phyloP scores from a whole-genome alignment of 371 early-diverging fungal genomes.

The Saksenaea vasiformis region DNA sequence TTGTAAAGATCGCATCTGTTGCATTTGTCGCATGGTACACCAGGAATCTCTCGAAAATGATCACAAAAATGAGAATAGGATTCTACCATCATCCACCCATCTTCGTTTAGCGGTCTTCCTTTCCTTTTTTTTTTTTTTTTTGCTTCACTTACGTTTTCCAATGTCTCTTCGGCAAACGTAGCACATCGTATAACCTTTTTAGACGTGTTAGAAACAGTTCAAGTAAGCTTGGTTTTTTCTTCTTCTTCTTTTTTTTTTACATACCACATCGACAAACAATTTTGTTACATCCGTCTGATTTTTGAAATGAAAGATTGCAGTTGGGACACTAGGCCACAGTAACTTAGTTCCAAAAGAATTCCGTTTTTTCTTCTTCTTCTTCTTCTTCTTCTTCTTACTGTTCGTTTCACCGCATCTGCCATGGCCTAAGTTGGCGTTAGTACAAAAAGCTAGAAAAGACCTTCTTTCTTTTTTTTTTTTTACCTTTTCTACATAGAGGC shows the following conservation, averaged over 20 bases:
- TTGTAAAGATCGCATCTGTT: slow-evolving; percentile 64
- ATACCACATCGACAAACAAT: slow-evolving; percentile 65
- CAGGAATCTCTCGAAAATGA: slow-evolving; percentile 61
- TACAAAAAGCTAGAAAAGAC: neutral
- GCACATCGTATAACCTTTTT: slow-evolving; percentile 61
- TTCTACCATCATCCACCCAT: slow-evolving; percentile 28
- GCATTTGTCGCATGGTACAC: slow-evolving; percentile 53
- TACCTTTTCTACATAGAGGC: slow-evolving; percentile 62
- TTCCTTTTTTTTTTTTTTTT: neutral
- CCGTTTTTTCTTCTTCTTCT: too few relatives aligned
- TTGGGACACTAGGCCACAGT: slow-evolving; percentile 55
- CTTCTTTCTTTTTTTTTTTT: neutral
- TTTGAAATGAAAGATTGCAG: slow-evolving; percentile 62
- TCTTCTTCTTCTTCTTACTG: slow-evolving; percentile 38
- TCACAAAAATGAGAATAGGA: slow-evolving; percentile 67
- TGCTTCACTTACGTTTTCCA: slow-evolving; percentile 13
- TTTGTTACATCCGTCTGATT: slow-evolving; percentile 71
- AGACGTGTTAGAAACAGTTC: neutral
- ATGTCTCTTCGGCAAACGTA: slow-evolving; percentile 65
- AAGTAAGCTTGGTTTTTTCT: too few relatives aligned
- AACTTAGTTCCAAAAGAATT: neutral
- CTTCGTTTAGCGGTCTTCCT: too few relatives aligned
- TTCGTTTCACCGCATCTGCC: slow-evolving; percentile 69
- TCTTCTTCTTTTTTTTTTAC: neutral
- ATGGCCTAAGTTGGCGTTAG: slow-evolving; percentile 39